phyloP scores from a whole-genome alignment of 1,139 yeast genomes.

The Taphrina communis region DNA sequence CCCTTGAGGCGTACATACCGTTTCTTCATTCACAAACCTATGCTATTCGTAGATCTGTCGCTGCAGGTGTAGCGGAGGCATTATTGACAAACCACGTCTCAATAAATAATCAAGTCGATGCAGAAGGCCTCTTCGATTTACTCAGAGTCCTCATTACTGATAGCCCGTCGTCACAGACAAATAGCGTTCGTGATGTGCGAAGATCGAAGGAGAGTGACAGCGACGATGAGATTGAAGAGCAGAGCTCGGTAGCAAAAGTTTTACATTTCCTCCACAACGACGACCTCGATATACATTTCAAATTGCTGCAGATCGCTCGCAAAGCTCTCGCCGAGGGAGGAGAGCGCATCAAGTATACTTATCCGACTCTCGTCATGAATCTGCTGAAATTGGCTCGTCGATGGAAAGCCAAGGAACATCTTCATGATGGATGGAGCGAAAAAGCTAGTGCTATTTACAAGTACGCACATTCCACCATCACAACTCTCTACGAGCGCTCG shows the following conservation, averaged over 20 bases:
- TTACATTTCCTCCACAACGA: slow-evolving; percentile 64
- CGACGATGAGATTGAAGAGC: slow-evolving; percentile 56
- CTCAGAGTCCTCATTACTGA: slow-evolving; percentile 52
- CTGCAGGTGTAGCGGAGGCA: slow-evolving; percentile 52
- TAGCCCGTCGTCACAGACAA: slow-evolving; percentile 45
- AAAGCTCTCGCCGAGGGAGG: slow-evolving; percentile 64
- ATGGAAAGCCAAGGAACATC: slow-evolving; percentile 48
- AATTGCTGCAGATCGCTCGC: slow-evolving; percentile 61
- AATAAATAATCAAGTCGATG: slow-evolving; percentile 50
- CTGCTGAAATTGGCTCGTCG: slow-evolving; percentile 67
- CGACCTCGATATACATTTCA: slow-evolving; percentile 61
- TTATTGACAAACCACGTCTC: slow-evolving; percentile 49
- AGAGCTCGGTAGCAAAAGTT: slow-evolving; percentile 73
- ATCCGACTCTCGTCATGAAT: slow-evolving; percentile 72
- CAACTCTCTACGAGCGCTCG: slow-evolving; percentile 62
- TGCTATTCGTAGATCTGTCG: slow-evolving; percentile 52
- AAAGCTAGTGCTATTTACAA: slow-evolving; percentile 66
- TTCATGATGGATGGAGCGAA: slow-evolving; percentile 49
- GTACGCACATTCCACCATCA: slow-evolving; percentile 71
- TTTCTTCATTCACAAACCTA: slow-evolving; percentile 53
- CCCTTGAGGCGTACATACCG: slow-evolving; percentile 52
- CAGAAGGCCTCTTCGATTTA: slow-evolving; percentile 54
- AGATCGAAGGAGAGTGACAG: slow-evolving; percentile 47
- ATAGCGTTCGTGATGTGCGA: slow-evolving; percentile 41
- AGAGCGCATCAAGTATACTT: slow-evolving; percentile 65